A percentile compares a stretch with the other conserved stretches of the same genome.
phyloP scores from a whole-genome alignment of 164 flowering plant genomes.

The Amborella trichopoda region DNA sequence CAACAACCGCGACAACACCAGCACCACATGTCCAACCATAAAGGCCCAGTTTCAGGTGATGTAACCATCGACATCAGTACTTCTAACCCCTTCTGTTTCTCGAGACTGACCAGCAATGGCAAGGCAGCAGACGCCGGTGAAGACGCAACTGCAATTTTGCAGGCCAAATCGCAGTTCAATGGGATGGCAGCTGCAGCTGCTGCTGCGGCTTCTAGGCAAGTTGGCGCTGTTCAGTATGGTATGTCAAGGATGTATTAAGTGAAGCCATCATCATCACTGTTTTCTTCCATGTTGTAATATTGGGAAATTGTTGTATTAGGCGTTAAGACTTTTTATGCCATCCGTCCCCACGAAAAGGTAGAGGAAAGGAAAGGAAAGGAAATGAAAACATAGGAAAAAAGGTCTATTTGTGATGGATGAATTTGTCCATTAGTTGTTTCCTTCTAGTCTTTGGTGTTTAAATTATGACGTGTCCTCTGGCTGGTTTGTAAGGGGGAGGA shows the following conservation, averaged over 20 bases:
- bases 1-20: constrained; percentile 20
- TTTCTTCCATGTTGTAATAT: no score
- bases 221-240: constrained; percentile 57
- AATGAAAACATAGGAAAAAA: no score
- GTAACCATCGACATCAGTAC: constrained; percentile 51
- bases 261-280: no score
- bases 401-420: no score
- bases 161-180: constrained; percentile 42
- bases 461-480: no score
- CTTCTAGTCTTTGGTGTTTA: no score
- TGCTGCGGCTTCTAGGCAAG: constrained; percentile 46
- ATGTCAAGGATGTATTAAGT: constrained; percentile 58
- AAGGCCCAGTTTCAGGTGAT: constrained; percentile 28
- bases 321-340: no score
- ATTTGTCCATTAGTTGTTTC: no score
- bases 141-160: constrained; percentile 41
- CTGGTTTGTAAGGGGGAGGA: no score
- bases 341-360: no score
- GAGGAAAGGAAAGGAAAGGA: no score
- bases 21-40: constrained; percentile 30
- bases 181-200: constrained; percentile 32
- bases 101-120: constrained; percentile 27
- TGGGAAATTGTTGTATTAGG: no score
- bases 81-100: constrained; percentile 42
- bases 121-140: constrained; percentile 27